A percentile compares a stretch with the other conserved stretches of the same genome.
phyloP scores from a whole-genome alignment of 1,284 basidiomycete species.

The Paramarasmius palmivorus region DNA sequence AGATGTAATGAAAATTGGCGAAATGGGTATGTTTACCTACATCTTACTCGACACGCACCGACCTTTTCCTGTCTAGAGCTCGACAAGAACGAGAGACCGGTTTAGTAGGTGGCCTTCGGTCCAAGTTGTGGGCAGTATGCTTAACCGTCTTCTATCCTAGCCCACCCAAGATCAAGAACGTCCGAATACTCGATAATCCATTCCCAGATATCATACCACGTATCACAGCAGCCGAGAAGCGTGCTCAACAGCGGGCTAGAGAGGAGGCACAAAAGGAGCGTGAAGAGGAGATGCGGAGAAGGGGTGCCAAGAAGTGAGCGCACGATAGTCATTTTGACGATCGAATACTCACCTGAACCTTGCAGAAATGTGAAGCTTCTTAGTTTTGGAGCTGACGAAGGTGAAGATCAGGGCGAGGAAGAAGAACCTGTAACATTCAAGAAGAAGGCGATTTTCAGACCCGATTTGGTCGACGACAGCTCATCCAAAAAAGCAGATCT shows the following conservation, averaged over 20 bases:
- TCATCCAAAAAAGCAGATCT: conserved; percentile 15
- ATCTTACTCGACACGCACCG: neutral
- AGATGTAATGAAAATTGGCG: conserved; percentile 91
- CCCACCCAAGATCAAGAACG: conserved; percentile 85
- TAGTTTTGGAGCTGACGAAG: conserved; percentile 86
- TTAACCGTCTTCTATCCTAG: conserved; percentile 35
- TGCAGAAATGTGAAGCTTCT: conserved; percentile 82
- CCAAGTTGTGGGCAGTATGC: neutral
- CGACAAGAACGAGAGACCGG: conserved; percentile 77
- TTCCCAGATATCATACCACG: conserved; percentile 94
- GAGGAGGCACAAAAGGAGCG: conserved; percentile 75
- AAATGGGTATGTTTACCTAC: conserved; percentile 59
- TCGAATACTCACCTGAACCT: neutral
- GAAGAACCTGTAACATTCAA: conserved; percentile 52
- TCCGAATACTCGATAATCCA: conserved; percentile 89
- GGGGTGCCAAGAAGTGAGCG: conserved; percentile 81
- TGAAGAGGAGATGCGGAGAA: conserved; percentile 72
- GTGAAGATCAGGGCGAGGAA: conserved; percentile 41
- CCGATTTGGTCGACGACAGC: conserved; percentile 56
- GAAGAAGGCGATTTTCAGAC: conserved; percentile 80
- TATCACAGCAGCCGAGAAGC: conserved; percentile 92
- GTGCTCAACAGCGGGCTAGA: conserved; percentile 77
- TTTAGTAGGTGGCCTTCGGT: conserved; percentile 70
- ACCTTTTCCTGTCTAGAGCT: conserved; percentile 63
- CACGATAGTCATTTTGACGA: neutral